Base-by-base conservation (phyloP, 192 early-diverging fungal genomes). In the Borealophlyctis nickersoniae region DNA sequence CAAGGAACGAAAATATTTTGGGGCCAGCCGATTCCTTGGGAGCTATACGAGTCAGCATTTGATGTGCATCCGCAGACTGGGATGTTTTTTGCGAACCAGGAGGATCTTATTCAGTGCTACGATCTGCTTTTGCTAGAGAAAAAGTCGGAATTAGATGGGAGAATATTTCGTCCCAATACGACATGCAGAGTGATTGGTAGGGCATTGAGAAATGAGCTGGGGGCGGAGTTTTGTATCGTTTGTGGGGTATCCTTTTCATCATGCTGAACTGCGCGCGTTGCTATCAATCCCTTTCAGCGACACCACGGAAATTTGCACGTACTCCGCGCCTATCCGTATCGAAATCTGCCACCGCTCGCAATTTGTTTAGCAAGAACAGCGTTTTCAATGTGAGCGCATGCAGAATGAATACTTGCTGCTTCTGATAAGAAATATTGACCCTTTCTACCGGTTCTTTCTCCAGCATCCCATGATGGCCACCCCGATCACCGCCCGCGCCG, bases 361-460 rank as follows among this genome's bases (percentile, higher is more conserved):
- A 45, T 19, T 45, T 45, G 39, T 45, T 45, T 45, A 45, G 39
- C 39, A 45, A 45, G 19, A 19, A 7, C 39, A 45, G 39, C 39
- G 39, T 45, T 45, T 45, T 45, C 39, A 45, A 45, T 45, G 39
- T 45, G 39, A 45, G 39, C 19, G 19, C 39, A n/a, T n/a, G n/a
- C n/a, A n/a, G n/a, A n/a, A n/a, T n/a, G n/a, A n/a, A n/a, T n/a
- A n/a, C n/a, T n/a, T n/a, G n/a, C n/a, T n/a, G n/a, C n/a, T n/a
- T n/a, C n/a, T n/a, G n/a, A n/a, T n/a, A n/a, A n/a, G n/a, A n/a
- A n/a, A n/a, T n/a, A n/a, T n/a, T n/a, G n/a, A n/a, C n/a, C n/a
- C n/a, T n/a, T n/a, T n/a, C n/a, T n/a, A n/a, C n/a, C n/a, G n/a
- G n/a, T n/a, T n/a, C n/a, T n/a, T n/a, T n/a, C n/a, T n/a, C n/a